These are phyloP conservation scores for Penicillium daleae DNA, from an alignment of 495 filamentous ascomycete species.

Conservation along the genomic window DNA sequence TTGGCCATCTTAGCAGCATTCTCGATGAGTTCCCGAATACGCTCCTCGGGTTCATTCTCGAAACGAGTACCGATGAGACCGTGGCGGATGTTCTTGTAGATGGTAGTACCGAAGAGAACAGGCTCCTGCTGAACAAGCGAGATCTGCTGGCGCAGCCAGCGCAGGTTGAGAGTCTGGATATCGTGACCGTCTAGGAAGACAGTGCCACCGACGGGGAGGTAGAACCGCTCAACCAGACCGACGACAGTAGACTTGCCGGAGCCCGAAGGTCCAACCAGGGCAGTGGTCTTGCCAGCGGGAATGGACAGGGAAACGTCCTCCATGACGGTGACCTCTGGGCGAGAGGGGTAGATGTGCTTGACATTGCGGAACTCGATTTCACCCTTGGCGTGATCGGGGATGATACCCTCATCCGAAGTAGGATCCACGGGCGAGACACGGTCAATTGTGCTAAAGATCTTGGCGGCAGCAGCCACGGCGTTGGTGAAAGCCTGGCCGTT, in stretches of 20 bases:
- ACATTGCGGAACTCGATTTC: constrained; percentile 81
- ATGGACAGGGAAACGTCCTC: constrained; percentile 76
- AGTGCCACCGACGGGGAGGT: constrained; percentile 79
- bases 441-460: constrained; percentile 93
- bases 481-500: constrained; percentile 84
- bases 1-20: constrained; percentile 90
- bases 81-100: constrained; percentile 83
- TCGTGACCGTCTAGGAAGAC: constrained; percentile 85
- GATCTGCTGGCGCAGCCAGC: constrained; percentile 90
- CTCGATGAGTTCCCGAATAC: constrained; percentile 68
- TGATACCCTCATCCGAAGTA: constrained; percentile 67
- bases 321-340: constrained; percentile 88
- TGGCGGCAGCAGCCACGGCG: constrained; percentile 78
- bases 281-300: constrained; percentile 84
- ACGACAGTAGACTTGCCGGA: constrained; percentile 93
- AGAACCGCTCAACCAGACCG: constrained; percentile 90
- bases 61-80: constrained; percentile 85
- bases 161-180: constrained; percentile 78
- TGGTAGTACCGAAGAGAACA: constrained; percentile 74
- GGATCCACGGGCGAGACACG: constrained; percentile 87
- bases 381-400: constrained; percentile 71
- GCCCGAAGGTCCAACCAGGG: constrained; percentile 84
- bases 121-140: constrained; percentile 84
- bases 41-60: constrained; percentile 66
- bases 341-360: constrained; percentile 91